Percentiles rank a stretch among this genome's conserved stretches.
phyloP scores from a whole-genome alignment of 2,329 filamentous ascomycete genomes.

The Malbranchea cinnamomea region DNA sequence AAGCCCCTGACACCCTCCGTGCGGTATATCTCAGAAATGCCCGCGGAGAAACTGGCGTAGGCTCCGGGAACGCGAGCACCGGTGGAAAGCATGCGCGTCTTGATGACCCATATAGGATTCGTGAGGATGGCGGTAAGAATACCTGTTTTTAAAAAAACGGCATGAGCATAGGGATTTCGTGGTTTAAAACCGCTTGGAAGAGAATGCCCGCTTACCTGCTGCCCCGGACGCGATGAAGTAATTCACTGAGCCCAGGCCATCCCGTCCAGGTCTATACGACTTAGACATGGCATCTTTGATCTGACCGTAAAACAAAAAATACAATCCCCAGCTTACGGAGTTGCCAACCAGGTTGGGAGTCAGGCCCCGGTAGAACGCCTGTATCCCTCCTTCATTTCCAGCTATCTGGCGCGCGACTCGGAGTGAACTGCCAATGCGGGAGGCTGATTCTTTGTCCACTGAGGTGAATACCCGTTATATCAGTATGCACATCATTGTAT shows the following conservation, averaged over 20 bases:
- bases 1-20: conserved; percentile 67
- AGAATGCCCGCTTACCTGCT: conserved; percentile 30
- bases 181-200: background rate
- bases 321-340: conserved; percentile 76
- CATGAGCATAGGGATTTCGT: background rate
- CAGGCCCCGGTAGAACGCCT: conserved; percentile 74
- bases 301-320: conserved; percentile 64
- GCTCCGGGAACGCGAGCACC: conserved; percentile 60
- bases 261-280: conserved; percentile 19
- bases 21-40: conserved; percentile 49
- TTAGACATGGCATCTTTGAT: conserved; percentile 40
- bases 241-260: conserved; percentile 45
- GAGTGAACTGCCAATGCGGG: conserved; percentile 37
- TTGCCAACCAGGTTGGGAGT: conserved; percentile 86
- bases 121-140: conserved; percentile 66
- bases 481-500: conserved; percentile 1
- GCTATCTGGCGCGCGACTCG: conserved; percentile 38
- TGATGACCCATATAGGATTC: conserved; percentile 96
- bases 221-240: conserved; percentile 65
- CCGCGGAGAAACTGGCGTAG: conserved; percentile 63
- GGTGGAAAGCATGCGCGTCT: conserved; percentile 89
- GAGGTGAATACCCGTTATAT: conserved; percentile 26
- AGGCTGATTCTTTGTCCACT: conserved; percentile 37
- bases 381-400: conserved; percentile 40
- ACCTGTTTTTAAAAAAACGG: conserved; percentile 37